Evolutionary conservation across 2,329 filamentous ascomycete genomes (phyloP).

Genomic region (Clarireedia hainanense): DNA sequence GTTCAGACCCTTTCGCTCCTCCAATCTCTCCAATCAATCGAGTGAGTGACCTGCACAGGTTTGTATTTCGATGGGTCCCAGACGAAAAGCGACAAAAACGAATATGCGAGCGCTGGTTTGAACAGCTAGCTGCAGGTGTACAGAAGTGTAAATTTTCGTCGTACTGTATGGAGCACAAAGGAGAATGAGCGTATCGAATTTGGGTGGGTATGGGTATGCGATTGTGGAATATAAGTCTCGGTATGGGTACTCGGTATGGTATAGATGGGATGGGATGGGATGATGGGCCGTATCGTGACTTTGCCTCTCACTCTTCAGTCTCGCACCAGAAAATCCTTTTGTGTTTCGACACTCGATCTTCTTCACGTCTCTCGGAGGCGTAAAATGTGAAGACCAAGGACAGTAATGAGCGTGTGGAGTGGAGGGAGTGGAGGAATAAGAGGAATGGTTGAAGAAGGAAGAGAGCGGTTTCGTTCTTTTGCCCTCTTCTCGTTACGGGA

Average conservation of each 20-base stretch:
- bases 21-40: not conserved
- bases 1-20: not conserved
- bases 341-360: not conserved
- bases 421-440: not conserved
- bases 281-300: not conserved
- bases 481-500: too few relatives aligned
- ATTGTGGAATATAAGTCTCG: too few relatives aligned
- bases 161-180: not conserved
- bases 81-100: not conserved
- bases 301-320: not conserved
- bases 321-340: not conserved
- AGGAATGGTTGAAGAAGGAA: not conserved
- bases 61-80: not conserved
- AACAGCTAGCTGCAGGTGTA: not conserved
- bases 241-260: not conserved
- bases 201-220: too few relatives aligned
- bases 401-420: not conserved
- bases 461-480: not conserved
- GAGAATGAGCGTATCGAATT: not conserved
- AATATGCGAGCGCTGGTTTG: not conserved
- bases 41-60: conserved; percentile 6
- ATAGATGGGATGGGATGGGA: too few relatives aligned
- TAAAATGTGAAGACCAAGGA: not conserved
- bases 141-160: not conserved
- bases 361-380: not conserved